Conservation (phyloP, 352 stramenopile genomes). For the Phytopythium ostracodes region DNA sequence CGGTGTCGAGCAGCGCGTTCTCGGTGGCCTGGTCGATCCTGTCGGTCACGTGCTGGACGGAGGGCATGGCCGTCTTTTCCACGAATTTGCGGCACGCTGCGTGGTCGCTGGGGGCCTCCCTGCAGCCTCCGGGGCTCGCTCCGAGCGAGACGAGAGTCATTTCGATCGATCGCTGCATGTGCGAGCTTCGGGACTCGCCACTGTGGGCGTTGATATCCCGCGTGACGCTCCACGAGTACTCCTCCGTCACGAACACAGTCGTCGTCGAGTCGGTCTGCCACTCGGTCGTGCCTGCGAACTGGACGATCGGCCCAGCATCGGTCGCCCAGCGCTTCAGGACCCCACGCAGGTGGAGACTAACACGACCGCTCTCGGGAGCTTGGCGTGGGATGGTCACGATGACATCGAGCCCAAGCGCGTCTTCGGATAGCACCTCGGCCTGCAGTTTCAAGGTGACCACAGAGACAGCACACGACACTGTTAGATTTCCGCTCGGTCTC, state of each 20-base stretch:
- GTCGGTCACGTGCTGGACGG: neutral
- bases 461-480: neutral
- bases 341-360: neutral
- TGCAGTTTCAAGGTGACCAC: neutral
- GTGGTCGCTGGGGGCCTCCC: neutral
- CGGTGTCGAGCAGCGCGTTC: slow-evolving; percentile 3
- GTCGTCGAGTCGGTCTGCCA: neutral
- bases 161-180: neutral
- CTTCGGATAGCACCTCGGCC: neutral
- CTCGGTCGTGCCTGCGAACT: slow-evolving; percentile 4
- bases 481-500: neutral
- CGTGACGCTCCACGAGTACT: neutral
- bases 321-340: slow-evolving; percentile 3
- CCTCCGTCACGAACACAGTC: neutral
- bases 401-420: neutral
- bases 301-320: neutral
- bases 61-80: neutral
- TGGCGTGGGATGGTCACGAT: neutral
- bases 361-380: neutral
- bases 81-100: neutral
- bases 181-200: neutral
- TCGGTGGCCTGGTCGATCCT: slow-evolving; percentile 1
- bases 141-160: neutral
- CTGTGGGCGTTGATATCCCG: neutral
- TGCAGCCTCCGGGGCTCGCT: neutral